These are phyloP conservation scores for Rosa persica DNA, from an alignment of 306 rosid species.

Conservation along the genomic window DNA sequence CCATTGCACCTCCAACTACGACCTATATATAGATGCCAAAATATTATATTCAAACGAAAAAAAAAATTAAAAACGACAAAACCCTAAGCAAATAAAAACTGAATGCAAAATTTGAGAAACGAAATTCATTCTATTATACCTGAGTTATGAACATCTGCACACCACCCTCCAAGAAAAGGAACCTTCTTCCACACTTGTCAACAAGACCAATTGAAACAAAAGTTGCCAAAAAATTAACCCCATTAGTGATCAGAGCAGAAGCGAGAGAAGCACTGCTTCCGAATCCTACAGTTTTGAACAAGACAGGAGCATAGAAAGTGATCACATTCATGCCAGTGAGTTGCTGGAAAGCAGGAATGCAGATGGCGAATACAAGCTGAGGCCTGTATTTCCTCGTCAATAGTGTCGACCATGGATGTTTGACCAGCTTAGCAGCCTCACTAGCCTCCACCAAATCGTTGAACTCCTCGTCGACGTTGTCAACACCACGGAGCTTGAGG, in stretches of 20 bases:
- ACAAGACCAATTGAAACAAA: constrained; percentile 43
- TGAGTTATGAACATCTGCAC: constrained; percentile 63
- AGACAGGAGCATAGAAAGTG: constrained; percentile 76
- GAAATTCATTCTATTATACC: constrained; percentile 30
- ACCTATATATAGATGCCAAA: constrained; percentile 28
- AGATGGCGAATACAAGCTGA: constrained; percentile 57
- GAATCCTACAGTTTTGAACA: constrained; percentile 78
- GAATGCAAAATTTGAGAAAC: neutral
- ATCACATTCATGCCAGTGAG: constrained; percentile 78
- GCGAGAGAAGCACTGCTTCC: constrained; percentile 59
- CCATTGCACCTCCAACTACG: constrained; percentile 54
- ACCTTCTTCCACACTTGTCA: constrained; percentile 67
- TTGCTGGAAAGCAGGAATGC: constrained; percentile 77
- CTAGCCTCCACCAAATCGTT: constrained; percentile 56
- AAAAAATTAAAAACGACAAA: neutral
- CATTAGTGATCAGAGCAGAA: constrained; percentile 64
- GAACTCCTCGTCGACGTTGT: constrained; percentile 57
- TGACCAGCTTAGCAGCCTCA: constrained; percentile 45
- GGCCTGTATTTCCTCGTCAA: constrained; percentile 63
- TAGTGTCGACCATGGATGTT: constrained; percentile 55
- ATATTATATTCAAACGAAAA: neutral
- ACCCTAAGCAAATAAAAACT: neutral
- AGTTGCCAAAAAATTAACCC: constrained; percentile 49
- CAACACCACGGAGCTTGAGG: constrained; percentile 41
- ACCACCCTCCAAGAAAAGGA: constrained; percentile 77